Evolutionary conservation across 108 stramenopile genomes (phyloP).

Genomic region (Skeletonema potamos): DNA sequence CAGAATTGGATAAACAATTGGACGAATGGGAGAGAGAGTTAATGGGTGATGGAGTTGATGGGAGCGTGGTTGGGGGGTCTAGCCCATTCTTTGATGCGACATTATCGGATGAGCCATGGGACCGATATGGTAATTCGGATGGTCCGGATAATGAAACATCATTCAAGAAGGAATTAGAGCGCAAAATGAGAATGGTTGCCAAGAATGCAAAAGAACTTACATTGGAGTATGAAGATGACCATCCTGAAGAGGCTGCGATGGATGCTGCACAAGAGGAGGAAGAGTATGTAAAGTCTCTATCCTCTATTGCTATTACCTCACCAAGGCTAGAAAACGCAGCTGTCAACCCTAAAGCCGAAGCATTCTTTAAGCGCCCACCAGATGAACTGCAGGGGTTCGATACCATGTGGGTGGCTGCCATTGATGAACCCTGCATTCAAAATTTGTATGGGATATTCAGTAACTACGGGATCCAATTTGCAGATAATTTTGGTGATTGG

Average conservation of each 20-base stretch:
- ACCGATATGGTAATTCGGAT: slow-evolving; percentile 48
- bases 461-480: slow-evolving; percentile 83
- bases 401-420: slow-evolving; percentile 74
- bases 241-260: slow-evolving; percentile 38
- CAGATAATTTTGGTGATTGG: slow-evolving; percentile 88
- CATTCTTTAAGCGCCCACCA: slow-evolving; percentile 65
- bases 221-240: slow-evolving; percentile 47
- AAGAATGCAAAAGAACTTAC: slow-evolving; percentile 35
- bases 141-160: slow-evolving; percentile 37
- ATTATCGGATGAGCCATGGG: slow-evolving; percentile 78
- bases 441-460: slow-evolving; percentile 70
- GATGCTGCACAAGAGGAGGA: slow-evolving; percentile 45
- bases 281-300: slow-evolving; percentile 58
- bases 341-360: slow-evolving; percentile 60
- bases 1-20: slow-evolving; percentile 44
- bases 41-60: slow-evolving; percentile 42
- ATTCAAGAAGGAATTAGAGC: slow-evolving; percentile 33
- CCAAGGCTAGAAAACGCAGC: slow-evolving; percentile 68
- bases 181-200: slow-evolving; percentile 42
- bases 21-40: slow-evolving; percentile 51
- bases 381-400: slow-evolving; percentile 76
- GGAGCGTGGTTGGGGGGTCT: slow-evolving; percentile 41
- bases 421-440: slow-evolving; percentile 71
- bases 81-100: slow-evolving; percentile 43
- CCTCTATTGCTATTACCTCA: slow-evolving; percentile 41